Evolutionary conservation across 441 rosid genomes (phyloP).

Genomic region (Eruca vesicaria): DNA sequence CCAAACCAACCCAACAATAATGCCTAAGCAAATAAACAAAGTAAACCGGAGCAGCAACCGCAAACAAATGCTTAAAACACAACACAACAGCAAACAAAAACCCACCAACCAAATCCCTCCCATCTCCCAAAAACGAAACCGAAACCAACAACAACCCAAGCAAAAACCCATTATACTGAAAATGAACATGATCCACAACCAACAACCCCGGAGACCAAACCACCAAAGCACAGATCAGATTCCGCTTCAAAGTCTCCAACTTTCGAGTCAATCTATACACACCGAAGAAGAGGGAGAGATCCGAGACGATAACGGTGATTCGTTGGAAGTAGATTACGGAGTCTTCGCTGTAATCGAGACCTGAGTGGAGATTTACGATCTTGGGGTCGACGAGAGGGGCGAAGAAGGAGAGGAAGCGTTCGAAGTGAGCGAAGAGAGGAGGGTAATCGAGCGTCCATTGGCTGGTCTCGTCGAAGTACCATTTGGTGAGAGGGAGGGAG

Average conservation of each 20-base stretch:
- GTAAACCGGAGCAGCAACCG: slow-evolving; percentile 92
- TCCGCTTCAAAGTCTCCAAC: slow-evolving; percentile 36
- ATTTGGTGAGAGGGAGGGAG: slow-evolving; percentile 74
- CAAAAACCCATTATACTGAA: slow-evolving; percentile 91
- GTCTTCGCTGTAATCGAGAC: slow-evolving; percentile 51
- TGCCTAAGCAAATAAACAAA: slow-evolving; percentile 81
- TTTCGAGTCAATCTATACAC: slow-evolving; percentile 49
- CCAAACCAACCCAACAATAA: slow-evolving; percentile 70
- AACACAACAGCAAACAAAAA: slow-evolving; percentile 67
- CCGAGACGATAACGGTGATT: slow-evolving; percentile 63
- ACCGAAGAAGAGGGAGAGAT: slow-evolving; percentile 64
- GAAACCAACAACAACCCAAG: slow-evolving; percentile 77
- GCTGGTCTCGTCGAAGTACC: slow-evolving; percentile 88
- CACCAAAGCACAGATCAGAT: slow-evolving; percentile 59
- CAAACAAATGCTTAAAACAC: slow-evolving; percentile 93
- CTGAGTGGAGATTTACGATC: slow-evolving; percentile 58
- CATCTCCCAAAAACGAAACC: slow-evolving; percentile 76
- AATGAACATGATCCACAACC: slow-evolving; percentile 91
- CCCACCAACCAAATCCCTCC: slow-evolving; percentile 84
- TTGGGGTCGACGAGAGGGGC: slow-evolving; percentile 64
- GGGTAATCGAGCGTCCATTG: slow-evolving; percentile 98
- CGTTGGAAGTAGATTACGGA: slow-evolving; percentile 73
- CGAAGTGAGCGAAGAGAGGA: slow-evolving; percentile 89
- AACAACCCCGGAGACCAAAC: slow-evolving; percentile 85
- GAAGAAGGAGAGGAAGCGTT: slow-evolving; percentile 62